Conservation (phyloP, 768 basidiomycete genomes). For the Mycena sanguinolenta region DNA sequence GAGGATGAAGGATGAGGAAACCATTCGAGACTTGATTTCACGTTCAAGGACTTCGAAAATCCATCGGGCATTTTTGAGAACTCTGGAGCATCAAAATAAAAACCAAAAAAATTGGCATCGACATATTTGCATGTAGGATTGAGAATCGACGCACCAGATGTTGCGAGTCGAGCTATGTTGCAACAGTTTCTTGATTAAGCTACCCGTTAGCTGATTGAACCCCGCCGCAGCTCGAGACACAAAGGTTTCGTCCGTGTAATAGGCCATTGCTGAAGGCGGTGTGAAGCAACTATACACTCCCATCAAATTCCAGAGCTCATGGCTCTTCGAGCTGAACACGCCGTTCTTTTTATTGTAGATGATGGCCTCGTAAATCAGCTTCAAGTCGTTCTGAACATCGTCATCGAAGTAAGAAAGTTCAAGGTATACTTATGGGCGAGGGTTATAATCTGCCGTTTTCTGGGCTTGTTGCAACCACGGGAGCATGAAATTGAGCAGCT, state of each 20-base stretch:
- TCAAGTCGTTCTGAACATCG: background rate
- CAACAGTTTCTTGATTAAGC: too few relatives aligned
- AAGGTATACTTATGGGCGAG: background rate
- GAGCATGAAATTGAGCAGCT: constrained; percentile 2
- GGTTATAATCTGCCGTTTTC: background rate
- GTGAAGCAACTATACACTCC: background rate
- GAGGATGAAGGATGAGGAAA: background rate
- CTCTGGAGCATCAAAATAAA: background rate
- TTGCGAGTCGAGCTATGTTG: too few relatives aligned
- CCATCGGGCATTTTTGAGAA: background rate
- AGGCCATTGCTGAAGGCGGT: background rate
- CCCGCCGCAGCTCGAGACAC: background rate
- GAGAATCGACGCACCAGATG: background rate
- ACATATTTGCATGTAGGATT: background rate
- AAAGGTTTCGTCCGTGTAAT: background rate
- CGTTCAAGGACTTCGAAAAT: background rate
- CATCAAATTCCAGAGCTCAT: background rate
- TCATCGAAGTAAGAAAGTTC: constrained; percentile 13
- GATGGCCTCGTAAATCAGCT: background rate
- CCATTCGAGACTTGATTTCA: background rate
- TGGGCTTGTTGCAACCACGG: background rate
- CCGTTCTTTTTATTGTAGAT: background rate
- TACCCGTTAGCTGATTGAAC: background rate
- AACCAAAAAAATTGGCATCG: background rate
- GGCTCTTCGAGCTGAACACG: background rate